Percentiles rank a stretch among this genome's conserved stretches.
Evolutionary conservation across 805 yeast genomes (phyloP).

Genomic region (Starmerella vitae): DNA sequence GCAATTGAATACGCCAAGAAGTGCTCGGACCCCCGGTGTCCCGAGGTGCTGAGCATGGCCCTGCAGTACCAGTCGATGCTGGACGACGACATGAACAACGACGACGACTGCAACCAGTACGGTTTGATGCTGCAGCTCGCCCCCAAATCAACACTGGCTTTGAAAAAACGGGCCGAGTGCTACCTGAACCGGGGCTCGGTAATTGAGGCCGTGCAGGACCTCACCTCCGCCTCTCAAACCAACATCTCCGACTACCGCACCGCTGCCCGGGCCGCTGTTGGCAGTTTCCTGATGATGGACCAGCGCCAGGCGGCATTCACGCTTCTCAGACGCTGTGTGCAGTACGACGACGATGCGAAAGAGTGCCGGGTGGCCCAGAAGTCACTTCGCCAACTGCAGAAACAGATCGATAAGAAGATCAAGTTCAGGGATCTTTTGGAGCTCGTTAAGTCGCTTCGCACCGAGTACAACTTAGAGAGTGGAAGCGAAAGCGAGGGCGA

Average conservation of each 20-base stretch:
- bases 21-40: constrained; percentile 17
- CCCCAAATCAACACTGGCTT: constrained; percentile 21
- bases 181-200: constrained; percentile 23
- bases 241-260: constrained; percentile 22
- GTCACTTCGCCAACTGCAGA: constrained; percentile 22
- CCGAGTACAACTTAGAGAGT: constrained; percentile 9
- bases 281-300: constrained; percentile 34
- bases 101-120: constrained; percentile 5
- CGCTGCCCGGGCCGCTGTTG: constrained; percentile 29
- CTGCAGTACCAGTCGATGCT: constrained; percentile 1
- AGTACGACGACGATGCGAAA: constrained; percentile 59
- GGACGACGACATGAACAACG: constrained; percentile 2
- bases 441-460: constrained; percentile 8
- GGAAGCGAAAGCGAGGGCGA: constrained; percentile 5
- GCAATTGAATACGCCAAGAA: constrained; percentile 18
- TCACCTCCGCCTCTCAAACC: constrained; percentile 22
- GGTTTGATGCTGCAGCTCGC: constrained; percentile 20
- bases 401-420: constrained; percentile 16
- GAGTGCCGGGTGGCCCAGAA: constrained; percentile 38
- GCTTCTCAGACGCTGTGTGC: constrained; percentile 53
- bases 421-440: constrained; percentile 9
- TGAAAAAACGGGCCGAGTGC: constrained; percentile 27
- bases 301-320: constrained; percentile 41
- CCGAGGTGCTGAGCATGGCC: constrained; percentile 10
- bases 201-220: constrained; percentile 28